These are phyloP conservation scores for Nicotiana sylvestris DNA, from an alignment of 257 asterid genomes.

Conservation along the genomic window DNA sequence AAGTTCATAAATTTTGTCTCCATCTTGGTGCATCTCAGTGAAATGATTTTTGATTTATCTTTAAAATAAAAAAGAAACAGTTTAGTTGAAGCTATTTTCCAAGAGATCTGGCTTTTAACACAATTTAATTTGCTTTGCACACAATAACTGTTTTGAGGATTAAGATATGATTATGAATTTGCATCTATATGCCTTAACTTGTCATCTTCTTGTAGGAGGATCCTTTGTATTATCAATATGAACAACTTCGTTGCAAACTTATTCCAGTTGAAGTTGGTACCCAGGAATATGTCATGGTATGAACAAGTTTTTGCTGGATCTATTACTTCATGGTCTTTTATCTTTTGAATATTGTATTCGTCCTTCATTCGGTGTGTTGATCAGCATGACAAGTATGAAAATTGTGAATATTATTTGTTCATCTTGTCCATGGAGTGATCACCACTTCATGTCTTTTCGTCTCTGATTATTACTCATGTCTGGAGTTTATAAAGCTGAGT, in stretches of 20 bases:
- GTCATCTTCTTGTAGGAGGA: conserved; percentile 39
- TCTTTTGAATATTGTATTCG: conserved; percentile 6
- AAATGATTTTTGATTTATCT: conserved; percentile 1
- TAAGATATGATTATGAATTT: neutral
- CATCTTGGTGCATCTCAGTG: neutral
- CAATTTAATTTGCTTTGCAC: neutral
- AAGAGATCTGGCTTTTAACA: neutral
- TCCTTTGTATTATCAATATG: conserved; percentile 74
- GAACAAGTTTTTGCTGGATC: neutral
- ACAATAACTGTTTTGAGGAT: neutral
- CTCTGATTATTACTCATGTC: conserved; percentile 1
- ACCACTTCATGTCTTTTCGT: neutral
- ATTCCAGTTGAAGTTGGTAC: conserved; percentile 62
- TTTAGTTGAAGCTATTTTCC: neutral
- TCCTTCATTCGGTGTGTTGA: neutral
- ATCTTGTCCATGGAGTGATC: neutral
- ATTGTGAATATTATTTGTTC: neutral
- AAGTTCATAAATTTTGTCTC: neutral
- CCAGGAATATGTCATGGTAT: conserved; percentile 53
- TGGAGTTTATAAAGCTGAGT: neutral
- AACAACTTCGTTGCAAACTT: conserved; percentile 73
- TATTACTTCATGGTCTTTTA: conserved; percentile 19
- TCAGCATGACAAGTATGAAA: neutral
- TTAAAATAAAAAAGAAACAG: neutral
- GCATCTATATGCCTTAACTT: neutral